Conservation (phyloP, 2,329 filamentous ascomycete genomes). For the Samsoniella hepiali region DNA sequence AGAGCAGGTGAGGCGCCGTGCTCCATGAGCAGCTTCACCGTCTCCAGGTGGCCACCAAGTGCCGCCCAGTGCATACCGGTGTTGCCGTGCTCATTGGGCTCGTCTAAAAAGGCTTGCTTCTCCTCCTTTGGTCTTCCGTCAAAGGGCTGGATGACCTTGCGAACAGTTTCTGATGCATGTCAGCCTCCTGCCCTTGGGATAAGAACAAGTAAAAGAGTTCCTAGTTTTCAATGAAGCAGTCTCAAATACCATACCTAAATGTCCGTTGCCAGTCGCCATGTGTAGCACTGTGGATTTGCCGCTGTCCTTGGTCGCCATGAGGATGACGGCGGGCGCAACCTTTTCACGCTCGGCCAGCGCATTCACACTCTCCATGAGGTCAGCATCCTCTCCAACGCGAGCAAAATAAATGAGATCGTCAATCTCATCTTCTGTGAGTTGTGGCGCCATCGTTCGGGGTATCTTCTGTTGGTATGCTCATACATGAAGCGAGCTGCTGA, state of each 20-base stretch:
- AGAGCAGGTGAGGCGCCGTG: constrained; percentile 73
- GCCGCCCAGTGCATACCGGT: constrained; percentile 93
- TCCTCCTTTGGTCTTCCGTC: constrained; percentile 37
- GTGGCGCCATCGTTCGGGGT: constrained; percentile 42
- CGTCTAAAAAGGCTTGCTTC: constrained; percentile 58
- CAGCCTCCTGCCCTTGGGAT: background rate
- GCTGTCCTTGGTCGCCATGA: constrained; percentile 68
- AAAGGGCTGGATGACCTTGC: constrained; percentile 42
- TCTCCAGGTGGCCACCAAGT: constrained; percentile 78
- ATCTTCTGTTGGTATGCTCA: constrained; percentile 5
- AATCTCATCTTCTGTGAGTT: constrained; percentile 72
- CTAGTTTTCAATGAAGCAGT: accelerated
- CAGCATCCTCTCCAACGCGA: constrained; percentile 70
- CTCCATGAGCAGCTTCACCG: constrained; percentile 73
- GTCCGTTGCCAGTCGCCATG: constrained; percentile 90
- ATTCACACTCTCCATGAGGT: constrained; percentile 59
- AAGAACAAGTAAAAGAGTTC: background rate
- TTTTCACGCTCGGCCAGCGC: constrained; percentile 61
- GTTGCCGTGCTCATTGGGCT: constrained; percentile 78
- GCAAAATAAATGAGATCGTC: constrained; percentile 90
- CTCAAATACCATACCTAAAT: constrained; percentile 56
- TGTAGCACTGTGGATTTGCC: constrained; percentile 80
- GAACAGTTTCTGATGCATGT: constrained; percentile 41
- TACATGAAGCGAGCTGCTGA: background rate
- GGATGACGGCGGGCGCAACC: constrained; percentile 57